Conservation (phyloP, 225 moss, liverwort and hornwort genomes). For the Climacium dendroides region DNA sequence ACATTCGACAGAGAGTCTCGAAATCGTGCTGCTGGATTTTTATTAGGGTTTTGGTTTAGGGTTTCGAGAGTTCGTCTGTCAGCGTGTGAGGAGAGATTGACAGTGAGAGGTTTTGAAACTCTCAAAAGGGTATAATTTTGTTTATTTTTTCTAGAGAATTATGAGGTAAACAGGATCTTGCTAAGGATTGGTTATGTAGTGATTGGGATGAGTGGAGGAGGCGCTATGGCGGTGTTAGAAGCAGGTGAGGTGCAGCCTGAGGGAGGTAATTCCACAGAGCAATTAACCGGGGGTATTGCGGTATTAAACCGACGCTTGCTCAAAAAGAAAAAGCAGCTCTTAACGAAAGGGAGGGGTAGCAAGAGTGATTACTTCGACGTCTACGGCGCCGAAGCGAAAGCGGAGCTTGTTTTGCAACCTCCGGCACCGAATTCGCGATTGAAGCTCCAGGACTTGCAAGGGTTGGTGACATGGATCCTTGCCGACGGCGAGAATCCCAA, state of each 20-base stretch:
- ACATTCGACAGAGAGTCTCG: not conserved
- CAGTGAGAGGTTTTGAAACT: not conserved
- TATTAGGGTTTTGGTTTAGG: not conserved
- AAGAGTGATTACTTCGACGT: conserved; percentile 70
- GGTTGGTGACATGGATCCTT: conserved; percentile 64
- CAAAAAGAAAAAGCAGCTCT: conserved; percentile 75
- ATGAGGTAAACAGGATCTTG: not conserved
- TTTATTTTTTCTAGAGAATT: not conserved
- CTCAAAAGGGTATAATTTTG: not conserved
- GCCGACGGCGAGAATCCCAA: conserved; percentile 77
- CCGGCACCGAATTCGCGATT: conserved; percentile 32
- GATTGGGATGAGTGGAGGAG: conserved; percentile 8
- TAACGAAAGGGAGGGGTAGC: conserved; percentile 44
- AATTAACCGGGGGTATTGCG: not conserved
- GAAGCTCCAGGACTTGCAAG: conserved; percentile 64
- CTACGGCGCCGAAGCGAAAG: conserved; percentile 62
- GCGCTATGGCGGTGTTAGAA: not conserved
- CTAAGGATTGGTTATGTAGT: not conserved
- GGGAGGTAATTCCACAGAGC: not conserved
- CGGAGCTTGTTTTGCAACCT: conserved; percentile 57
- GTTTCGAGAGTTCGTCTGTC: not conserved
- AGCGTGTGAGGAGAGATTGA: not conserved
- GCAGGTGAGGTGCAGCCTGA: not conserved
- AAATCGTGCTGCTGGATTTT: no score
- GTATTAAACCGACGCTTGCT: conserved; percentile 42